Conservation (phyloP, 495 filamentous ascomycete species). For the Xylaria cubensis region DNA sequence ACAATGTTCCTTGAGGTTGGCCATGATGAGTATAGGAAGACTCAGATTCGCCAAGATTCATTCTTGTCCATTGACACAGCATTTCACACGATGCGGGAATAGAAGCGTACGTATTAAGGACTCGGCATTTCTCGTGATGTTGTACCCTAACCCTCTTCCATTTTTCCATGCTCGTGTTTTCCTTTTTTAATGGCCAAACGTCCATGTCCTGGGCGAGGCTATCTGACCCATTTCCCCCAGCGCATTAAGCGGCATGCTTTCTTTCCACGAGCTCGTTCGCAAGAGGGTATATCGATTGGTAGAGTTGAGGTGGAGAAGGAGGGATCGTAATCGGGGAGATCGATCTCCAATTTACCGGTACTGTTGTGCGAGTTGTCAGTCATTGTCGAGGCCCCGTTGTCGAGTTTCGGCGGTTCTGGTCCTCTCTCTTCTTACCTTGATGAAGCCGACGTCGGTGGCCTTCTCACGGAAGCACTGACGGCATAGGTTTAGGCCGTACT, state of each 20-base stretch:
- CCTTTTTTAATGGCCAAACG: slow-evolving; percentile 6
- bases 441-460: slow-evolving; percentile 92
- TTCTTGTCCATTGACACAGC: background rate
- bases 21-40: background rate
- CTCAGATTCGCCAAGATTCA: background rate
- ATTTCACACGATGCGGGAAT: slow-evolving; percentile 3
- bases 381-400: background rate
- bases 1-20: background rate
- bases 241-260: slow-evolving; percentile 13
- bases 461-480: slow-evolving; percentile 99
- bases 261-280: slow-evolving; percentile 8
- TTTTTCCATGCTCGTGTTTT: slow-evolving; percentile 18
- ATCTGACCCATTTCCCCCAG: slow-evolving; percentile 9
- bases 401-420: background rate
- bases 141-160: slow-evolving; percentile 20
- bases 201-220: background rate
- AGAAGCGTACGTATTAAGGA: slow-evolving; percentile 21
- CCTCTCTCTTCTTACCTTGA: slow-evolving; percentile 70
- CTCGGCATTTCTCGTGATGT: slow-evolving; percentile 26
- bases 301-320: background rate
- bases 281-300: slow-evolving; percentile 26
- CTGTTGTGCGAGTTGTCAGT: background rate
- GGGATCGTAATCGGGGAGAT: slow-evolving; percentile 18
- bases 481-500: slow-evolving; percentile 99
- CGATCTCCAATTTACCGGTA: slow-evolving; percentile 23